Base-by-base conservation (phyloP, 2,329 filamentous ascomycete species). In the Pseudocercospora pini-densiflorae region DNA sequence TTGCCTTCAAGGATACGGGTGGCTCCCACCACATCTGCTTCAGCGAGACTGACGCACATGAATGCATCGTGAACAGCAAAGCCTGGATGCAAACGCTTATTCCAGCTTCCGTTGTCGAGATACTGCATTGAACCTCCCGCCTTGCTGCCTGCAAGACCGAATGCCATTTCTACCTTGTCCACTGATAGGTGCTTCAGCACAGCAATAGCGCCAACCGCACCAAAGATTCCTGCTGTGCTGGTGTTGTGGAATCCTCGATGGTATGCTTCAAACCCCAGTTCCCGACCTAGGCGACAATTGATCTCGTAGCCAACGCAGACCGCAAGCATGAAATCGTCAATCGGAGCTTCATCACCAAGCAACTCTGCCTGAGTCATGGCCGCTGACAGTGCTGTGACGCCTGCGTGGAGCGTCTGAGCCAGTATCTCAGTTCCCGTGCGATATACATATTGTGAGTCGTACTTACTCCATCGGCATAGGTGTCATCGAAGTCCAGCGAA, bases 401-500 rank as follows among this genome's bases (percentile, higher is more conserved):
- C 81, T 0, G 80, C 76, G 67, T 83, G 81, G 16, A 82, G 71
- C 16, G 79, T 79, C 63, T 68, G 19, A 21, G 2, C 19, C 24
- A 7, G n/a, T 19, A 19, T n/a, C 40, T 43, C 40, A 43, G 40
- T 43, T 43, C 40, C 16, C 19, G 40, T 16, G 14, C 40, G 16
- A 43, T 5, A 29, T 21, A 2, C n/a, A 5, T n/a, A 58, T 45
- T 14, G 10, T 5, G 24, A n/a, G 12, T 29, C 40, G n/a, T 6
- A 65, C 66, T 61, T 31, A 65, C 66, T 1, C 79, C 80, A 2
- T 74, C 69, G 2, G 80, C 80, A 64, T 81, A 79, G 2, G 81
- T 83, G 68, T 83, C 81, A 70, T 83, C 81, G 69, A 82, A 82
- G 68, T 83, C 81, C 59, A 81, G 74, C 3, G 78, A 79, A 71